Evolutionary conservation across 805 yeast genomes (phyloP).

Genomic region (Tetrapisispora namnaoensis): DNA sequence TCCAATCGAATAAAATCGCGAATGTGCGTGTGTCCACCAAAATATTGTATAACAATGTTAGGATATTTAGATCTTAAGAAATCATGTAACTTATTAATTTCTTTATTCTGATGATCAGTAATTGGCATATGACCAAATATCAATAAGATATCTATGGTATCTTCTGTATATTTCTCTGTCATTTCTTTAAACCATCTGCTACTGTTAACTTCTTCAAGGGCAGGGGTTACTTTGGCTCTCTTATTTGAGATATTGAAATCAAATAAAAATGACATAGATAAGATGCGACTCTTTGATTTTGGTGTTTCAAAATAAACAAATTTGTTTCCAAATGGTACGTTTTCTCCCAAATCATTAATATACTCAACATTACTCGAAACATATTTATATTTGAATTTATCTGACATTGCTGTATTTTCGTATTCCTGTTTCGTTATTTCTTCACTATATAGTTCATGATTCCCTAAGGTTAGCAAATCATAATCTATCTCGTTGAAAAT

Average conservation of each 20-base stretch:
- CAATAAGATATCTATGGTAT: slow-evolving; percentile 52
- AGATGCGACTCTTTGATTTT: slow-evolving; percentile 39
- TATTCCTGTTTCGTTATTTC: slow-evolving; percentile 59
- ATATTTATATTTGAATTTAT: slow-evolving; percentile 49
- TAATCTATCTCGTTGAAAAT: slow-evolving; percentile 58
- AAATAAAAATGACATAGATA: slow-evolving; percentile 73
- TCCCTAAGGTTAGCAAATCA: slow-evolving; percentile 78
- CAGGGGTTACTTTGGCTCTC: slow-evolving; percentile 53
- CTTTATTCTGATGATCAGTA: slow-evolving; percentile 28
- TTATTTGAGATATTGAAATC: slow-evolving; percentile 48
- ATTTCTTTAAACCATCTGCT: slow-evolving; percentile 58
- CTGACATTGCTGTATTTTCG: slow-evolving; percentile 43
- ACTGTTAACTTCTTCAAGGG: slow-evolving; percentile 40
- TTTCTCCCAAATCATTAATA: slow-evolving; percentile 32
- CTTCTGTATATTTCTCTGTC: slow-evolving; percentile 27
- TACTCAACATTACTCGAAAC: slow-evolving; percentile 66
- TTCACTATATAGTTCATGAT: slow-evolving; percentile 75
- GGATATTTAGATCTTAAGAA: slow-evolving; percentile 53
- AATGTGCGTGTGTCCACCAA: slow-evolving; percentile 93
- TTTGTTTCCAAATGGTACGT: slow-evolving; percentile 59
- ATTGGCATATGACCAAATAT: slow-evolving; percentile 77
- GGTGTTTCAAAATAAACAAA: slow-evolving; percentile 58
- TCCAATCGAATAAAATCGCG: slow-evolving; percentile 74
- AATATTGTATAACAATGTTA: slow-evolving; percentile 58
- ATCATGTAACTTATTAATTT: slow-evolving; percentile 30